Evolutionary conservation across 192 early-diverging fungal species (phyloP), one percentile per base, ranked within the genome.

Genomic region (Podila verticillata): DNA sequence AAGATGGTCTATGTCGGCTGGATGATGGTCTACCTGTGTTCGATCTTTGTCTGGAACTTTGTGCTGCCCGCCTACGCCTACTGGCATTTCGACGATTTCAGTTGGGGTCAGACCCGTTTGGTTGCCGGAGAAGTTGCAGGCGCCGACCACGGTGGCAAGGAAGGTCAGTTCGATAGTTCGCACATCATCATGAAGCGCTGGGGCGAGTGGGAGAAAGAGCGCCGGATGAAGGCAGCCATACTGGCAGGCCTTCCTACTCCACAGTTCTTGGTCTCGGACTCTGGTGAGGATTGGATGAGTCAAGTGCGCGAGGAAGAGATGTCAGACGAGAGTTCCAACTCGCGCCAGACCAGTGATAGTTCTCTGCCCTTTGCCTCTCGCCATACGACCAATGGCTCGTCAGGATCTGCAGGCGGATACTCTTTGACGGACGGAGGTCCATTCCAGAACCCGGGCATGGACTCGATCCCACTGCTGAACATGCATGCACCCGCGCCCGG

Each of bases 81-180:
- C 83, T 95, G 94, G 94, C 91, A 95, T 83, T 94, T 95, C 87
- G 94, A 95, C 72, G 93, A 95, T 56, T 95, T 95, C 67, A 92
- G 91, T 36, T 95, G 94, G 94, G 94, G 94, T 57, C 85, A 93
- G 82, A 93, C 92, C 17, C 88, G 92, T 60, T 82, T 84, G 84
- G 87, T 89, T 26, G 83, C 84, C 28, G 89, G 88, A 74, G 88
- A 88, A 66, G 79, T 67, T 66, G 87, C 88, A 51, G 89, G 86
- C n/a, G 83, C 60, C 28, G 90, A 85, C 31, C 88, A 91, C 60
- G 86, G 89, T 60, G 86, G 61, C 26, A 83, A 85, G 30, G 82
- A 89, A 9, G 91, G 89, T 64, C 87, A 91, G 58, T 92, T 89
- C 64, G 89, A 90, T 54, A 86, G 84, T n/a, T 87, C 84, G 54